Evolutionary conservation across 2,329 filamentous ascomycete species (phyloP), one percentile per base, ranked within the genome.

Genomic region (Penicillium sp.): DNA sequence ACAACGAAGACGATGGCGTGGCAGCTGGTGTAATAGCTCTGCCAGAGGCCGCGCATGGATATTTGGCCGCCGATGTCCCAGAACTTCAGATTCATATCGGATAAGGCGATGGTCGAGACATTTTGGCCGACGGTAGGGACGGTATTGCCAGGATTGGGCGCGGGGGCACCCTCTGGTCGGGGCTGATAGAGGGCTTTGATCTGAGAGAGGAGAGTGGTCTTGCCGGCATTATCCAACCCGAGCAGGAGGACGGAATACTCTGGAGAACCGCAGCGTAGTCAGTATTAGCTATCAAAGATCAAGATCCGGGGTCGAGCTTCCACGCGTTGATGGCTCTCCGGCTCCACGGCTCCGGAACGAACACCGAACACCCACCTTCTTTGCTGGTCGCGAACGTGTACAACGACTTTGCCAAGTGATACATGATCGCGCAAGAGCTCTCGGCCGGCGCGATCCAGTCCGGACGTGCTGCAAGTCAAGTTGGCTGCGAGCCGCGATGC

Each of bases 1-100:
- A 99, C 91, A 54, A 99, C 91, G 75, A 97, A 99, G 58, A 99
- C 90, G 66, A 99, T 96, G 61, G 94, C 94, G 72, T 99, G 94
- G 67, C 91, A 96, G 71, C 85, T 90, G 44, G 86, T 81, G 79
- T 97, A 99, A 78, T 99, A 99, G 73, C 87, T 91, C 73, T 96
- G 91, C 94, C 94, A 99, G 26, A 97, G 84, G 58, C 88, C 88
- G 56, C 94, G 87, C 68, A 99, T 83, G 23, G 84, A 88, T 68
- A 94, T 86, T 74, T 99, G 94, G 6, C 94, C 94, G 59, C 94
- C 94, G 1, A 99, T 91, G 70, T 99, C 94, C 94, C 94, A 97
- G 65, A 99, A 89, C 79, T 97, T 96, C 68, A 99, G 81, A 79
- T 97, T 97, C 85, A 97, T 93, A 72, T 96, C 91, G 13, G 91